Base-by-base conservation (phyloP, 2,329 filamentous ascomycete species). In the Aquanectria penicillioides region DNA sequence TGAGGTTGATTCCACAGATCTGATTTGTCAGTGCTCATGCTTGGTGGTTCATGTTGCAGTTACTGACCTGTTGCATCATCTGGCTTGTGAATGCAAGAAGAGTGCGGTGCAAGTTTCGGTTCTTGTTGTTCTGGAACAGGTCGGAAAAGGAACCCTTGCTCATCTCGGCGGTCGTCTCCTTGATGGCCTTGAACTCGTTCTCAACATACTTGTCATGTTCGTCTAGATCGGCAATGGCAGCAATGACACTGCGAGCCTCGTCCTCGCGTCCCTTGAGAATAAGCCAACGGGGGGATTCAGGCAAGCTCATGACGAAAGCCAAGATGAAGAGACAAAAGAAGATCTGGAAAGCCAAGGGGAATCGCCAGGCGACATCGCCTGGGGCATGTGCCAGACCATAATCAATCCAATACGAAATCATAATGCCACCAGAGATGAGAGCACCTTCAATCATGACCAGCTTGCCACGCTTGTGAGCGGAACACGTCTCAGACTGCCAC, bases 141-240 rank as follows among this genome's bases (percentile, higher is more conserved):
- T 87, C 79, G 2, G 69, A 70, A 79, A 84, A 89, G 2, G 80
- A 84, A 4, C 85, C 81, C 50, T 89, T 88, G 25, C 86, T 88
- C 49, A 81, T 78, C 70, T 93, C 89, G n/a, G 86, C 75, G n/a
- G 91, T 88, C 1, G 90, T 86, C 50, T 88, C 84, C 63, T 84
- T 84, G 69, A 89, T 89, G 59, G 87, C 83, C 38, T 78, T 77
- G 70, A 84, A 86, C 68, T 89, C 86, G 12, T 77, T 74, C 13
- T 85, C 73, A 38, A 90, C 83, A 70, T 80, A 86, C 2, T 84
- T 83, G n/a, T 85, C 82, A 46, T 85, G 82, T 3, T 71, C 68
- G 6, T 84, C 83, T 43, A 85, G 74, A 62, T 79, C 81, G 47
- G 87, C 84, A 15, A 90, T 76, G 46, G 81, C 84, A 15, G 76